A percentile compares a stretch with the other conserved stretches of the same genome.
These are phyloP conservation scores for Glaciozyma antarctica DNA, from an alignment of 768 basidiomycete genomes.

Conservation along the genomic window DNA sequence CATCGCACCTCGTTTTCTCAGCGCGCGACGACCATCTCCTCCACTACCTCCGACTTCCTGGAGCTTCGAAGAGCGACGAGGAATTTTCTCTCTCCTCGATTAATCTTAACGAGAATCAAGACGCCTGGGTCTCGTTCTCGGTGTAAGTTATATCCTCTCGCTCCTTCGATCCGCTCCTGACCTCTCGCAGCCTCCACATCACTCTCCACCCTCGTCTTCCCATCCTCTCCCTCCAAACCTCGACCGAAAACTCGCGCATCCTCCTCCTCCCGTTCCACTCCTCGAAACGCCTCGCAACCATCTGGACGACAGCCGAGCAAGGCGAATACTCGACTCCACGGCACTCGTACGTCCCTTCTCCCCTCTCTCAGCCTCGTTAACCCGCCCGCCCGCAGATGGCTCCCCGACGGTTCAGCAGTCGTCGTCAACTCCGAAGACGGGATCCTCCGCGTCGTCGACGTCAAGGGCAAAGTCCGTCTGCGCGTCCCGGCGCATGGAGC, in stretches of 20 bases:
- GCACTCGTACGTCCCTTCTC: conserved; percentile 9
- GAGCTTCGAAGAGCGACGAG: not conserved
- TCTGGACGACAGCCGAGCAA: conserved; percentile 31
- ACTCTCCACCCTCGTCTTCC: conserved; percentile 27
- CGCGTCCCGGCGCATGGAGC: conserved; percentile 27
- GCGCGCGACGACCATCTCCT: conserved; percentile 35
- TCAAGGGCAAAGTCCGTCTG: conserved; percentile 10
- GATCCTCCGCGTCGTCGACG: conserved; percentile 33
- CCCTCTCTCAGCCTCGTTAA: no score
- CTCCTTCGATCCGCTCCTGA: not conserved
- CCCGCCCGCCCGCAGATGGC: conserved; percentile 17
- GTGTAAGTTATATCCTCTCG: conserved; percentile 6
- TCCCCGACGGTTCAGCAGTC: conserved; percentile 25
- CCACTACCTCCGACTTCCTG: conserved; percentile 28
- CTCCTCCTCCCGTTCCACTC: conserved; percentile 37
- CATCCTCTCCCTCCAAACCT: conserved; percentile 33
- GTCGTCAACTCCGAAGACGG: conserved; percentile 38
- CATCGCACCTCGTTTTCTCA: conserved; percentile 16
- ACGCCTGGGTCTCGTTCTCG: conserved; percentile 33
- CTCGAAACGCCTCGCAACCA: conserved; percentile 20
- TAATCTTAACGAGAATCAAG: conserved; percentile 36
- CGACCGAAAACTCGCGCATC: conserved; percentile 29
- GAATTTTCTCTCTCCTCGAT: conserved; percentile 8
- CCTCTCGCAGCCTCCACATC: conserved; percentile 18
- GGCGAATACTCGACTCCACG: conserved; percentile 33